Base-by-base conservation (phyloP, 2,329 filamentous ascomycete genomes). In the Hymenoscyphus scutula region DNA sequence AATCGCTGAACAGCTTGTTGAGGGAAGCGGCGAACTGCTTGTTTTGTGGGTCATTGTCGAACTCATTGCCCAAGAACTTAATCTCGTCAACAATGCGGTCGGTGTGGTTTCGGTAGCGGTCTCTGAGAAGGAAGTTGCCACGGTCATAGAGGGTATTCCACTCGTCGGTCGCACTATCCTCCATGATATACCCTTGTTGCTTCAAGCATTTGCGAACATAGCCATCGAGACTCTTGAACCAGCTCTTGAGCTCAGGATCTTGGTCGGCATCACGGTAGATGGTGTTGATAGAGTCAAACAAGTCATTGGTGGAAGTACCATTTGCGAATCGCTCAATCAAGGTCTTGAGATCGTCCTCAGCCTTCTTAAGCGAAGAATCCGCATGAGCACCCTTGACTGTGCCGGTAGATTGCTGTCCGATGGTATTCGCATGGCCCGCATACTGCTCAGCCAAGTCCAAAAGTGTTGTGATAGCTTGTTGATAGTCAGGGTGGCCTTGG, bases 311-410 rank as follows among this genome's bases (percentile, higher is more conserved):
- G 0, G 93, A 97, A 8, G 95, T 98, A 72, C 89, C 89, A 76
- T 99, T 98, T 74, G 95, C 95, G 71, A 97, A 98, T 56, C 95
- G 90, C 81, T 98, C 95, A 69, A 99, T 88, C 23, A 99, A 81
- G 8, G 87, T 91, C 85, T 88, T 91, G 63, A 96, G 82, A 74
- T 97, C 89, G 77, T 84, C 81, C 79, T 97, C 91, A 59, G 91
- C 92, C 61, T 82, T 81, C 60, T 85, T 79, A 57, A 98, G 79
- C 62, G 83, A 82, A 66, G 85, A 81, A 68, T 87, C 82, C 63
- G 77, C 76, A 71, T 90, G 87, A 66, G 89, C 85, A 77, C 89
- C 87, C 82, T 92, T 88, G 56, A 92, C 84, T 51, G 89, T 84
- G 64, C 86, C 85, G 63, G 85, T 80, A 59, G 86, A 82, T 68